A percentile compares a stretch with the other conserved stretches of the same genome.
phyloP scores from a whole-genome alignment of 1,284 basidiomycete genomes.

The Amylostereum chailletii region DNA sequence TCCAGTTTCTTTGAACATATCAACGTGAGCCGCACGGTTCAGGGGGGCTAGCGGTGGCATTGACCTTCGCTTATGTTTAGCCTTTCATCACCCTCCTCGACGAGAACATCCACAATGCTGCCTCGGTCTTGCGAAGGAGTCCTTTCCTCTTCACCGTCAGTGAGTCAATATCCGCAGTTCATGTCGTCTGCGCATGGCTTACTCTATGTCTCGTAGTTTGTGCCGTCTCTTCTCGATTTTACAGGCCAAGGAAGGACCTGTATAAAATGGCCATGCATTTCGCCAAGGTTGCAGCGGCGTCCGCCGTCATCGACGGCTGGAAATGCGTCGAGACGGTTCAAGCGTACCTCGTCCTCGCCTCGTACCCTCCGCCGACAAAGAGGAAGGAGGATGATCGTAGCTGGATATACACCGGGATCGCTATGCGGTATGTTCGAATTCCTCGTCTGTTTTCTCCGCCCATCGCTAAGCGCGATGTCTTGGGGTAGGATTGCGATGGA shows the following conservation, averaged over 20 bases:
- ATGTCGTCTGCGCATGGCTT: constrained; percentile 14
- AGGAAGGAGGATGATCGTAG: constrained; percentile 26
- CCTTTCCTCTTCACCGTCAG: constrained; percentile 31
- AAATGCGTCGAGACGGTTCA: constrained; percentile 28
- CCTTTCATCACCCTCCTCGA: constrained; percentile 27
- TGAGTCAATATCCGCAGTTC: constrained; percentile 13
- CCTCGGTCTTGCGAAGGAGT: constrained; percentile 26
- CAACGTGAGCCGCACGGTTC: constrained; percentile 17
- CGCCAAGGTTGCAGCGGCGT: constrained; percentile 26
- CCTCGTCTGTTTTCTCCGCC: background rate
- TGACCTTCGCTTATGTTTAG: constrained; percentile 9
- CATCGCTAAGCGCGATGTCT: background rate
- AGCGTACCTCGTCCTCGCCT: constrained; percentile 24
- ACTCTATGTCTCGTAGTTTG: constrained; percentile 18
- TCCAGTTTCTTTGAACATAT: constrained; percentile 27
- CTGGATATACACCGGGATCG: constrained; percentile 25
- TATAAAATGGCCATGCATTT: constrained; percentile 28
- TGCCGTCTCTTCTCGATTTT: constrained; percentile 28
- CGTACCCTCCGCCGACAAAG: constrained; percentile 21
- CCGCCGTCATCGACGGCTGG: constrained; percentile 24
- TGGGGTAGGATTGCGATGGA: constrained; percentile 30
- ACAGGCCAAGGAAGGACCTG: constrained; percentile 24
- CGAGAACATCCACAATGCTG: constrained; percentile 28
- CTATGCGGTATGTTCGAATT: constrained; percentile 16
- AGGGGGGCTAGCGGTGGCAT: background rate